Evolutionary conservation across 2,329 filamentous ascomycete genomes (phyloP), one percentile per base, ranked within the genome.

Genomic region (Alternaria sp.): DNA sequence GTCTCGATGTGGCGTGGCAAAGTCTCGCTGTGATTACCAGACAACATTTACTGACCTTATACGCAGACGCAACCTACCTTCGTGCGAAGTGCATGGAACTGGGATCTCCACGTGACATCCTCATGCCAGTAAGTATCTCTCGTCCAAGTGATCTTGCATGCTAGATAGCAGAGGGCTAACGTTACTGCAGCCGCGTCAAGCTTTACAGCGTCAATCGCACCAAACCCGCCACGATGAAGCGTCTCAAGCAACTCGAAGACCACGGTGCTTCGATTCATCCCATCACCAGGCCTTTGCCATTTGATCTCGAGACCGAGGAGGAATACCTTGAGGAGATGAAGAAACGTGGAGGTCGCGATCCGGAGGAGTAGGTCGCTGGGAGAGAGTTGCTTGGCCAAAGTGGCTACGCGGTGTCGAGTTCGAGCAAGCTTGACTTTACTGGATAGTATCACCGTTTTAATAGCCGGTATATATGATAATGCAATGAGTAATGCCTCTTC

Each of bases 41-140:
- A 40, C 21, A 12, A 5, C 11, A 40, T 26, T 15, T 23, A 52
- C 70, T 72, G 28, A 73, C 55, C 9, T 50, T 59, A 43, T 17
- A 17, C 13, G 61, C 62, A 77, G 72, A 83, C 82, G 1, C 81
- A 83, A 66, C 82, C 82, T 9, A 81, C 80, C 0, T 81, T 71
- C 65, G 81, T 83, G 49, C 74, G 81, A 46, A 79, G 75, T 43
- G 81, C 82, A 51, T 83, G 82, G 85, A 91, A 91, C 70, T 90
- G 88, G 87, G 88, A 86, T 15, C 77, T 91, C 19, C 89, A 90
- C 70, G 88, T 91, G 4, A 91, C 88, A 0, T 86, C 83, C 7
- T 87, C 84, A 0, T 88, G 86, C 60, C 89, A 90, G 73, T 73
- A 68, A 61, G 73, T 63, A 36, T 9, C 3, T 28, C 0, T 3